These are phyloP conservation scores for Neofusicoccum umdonicola DNA, from an alignment of 2,329 filamentous ascomycete species.

Conservation along the genomic window DNA sequence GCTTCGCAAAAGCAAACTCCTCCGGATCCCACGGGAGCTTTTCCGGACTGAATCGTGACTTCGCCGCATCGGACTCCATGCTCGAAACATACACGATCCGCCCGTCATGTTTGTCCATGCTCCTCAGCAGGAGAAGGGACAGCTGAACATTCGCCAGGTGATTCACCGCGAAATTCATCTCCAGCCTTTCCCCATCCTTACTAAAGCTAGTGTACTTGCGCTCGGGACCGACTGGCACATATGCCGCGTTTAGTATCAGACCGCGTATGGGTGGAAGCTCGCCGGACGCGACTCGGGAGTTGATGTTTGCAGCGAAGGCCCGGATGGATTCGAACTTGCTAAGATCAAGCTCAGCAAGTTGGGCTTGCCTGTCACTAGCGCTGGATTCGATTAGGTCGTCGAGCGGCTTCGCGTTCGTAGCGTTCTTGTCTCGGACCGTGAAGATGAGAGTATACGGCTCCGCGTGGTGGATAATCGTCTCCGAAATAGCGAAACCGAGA, in stretches of 20 bases:
- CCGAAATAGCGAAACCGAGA: slow-evolving; percentile 15
- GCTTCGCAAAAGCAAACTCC: background rate
- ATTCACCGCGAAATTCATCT: slow-evolving; percentile 22
- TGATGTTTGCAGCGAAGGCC: slow-evolving; percentile 20
- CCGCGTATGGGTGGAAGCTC: slow-evolving; percentile 40
- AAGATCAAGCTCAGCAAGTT: slow-evolving; percentile 20
- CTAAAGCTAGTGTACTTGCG: background rate
- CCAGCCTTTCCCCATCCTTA: slow-evolving; percentile 21
- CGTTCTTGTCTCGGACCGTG: background rate
- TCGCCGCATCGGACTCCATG: background rate
- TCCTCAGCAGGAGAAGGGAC: slow-evolving; percentile 24
- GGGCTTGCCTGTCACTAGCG: background rate
- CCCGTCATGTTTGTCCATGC: slow-evolving; percentile 24
- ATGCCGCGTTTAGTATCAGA: slow-evolving; percentile 38
- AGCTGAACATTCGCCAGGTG: slow-evolving; percentile 26
- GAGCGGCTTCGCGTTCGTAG: background rate
- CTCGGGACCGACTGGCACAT: background rate
- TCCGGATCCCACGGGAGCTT: background rate
- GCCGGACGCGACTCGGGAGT: slow-evolving; percentile 25
- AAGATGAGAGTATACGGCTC: background rate
- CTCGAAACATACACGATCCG: slow-evolving; percentile 23
- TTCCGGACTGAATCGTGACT: background rate
- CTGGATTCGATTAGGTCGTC: background rate
- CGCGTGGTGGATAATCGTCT: background rate
- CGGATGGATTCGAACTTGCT: slow-evolving; percentile 20